A percentile compares a stretch with the other conserved stretches of the same genome.
These are phyloP conservation scores for Urtica urens DNA, from an alignment of 306 rosid genomes.

Conservation along the genomic window DNA sequence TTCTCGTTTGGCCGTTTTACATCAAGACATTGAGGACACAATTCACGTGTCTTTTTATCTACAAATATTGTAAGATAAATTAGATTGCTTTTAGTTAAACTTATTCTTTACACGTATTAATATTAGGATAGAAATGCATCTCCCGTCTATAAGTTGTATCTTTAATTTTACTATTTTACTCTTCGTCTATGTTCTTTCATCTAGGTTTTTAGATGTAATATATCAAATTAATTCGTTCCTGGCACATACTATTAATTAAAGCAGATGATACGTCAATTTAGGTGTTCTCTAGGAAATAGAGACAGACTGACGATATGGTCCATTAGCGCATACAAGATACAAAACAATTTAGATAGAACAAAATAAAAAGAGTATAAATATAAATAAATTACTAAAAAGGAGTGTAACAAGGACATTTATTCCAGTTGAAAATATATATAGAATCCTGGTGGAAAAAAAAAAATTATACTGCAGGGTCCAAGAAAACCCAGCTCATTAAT, in stretches of 20 bases:
- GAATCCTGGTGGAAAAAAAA: not conserved
- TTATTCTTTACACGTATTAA: not conserved
- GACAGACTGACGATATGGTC: not conserved
- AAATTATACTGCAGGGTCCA: not conserved
- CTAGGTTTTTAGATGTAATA: not conserved
- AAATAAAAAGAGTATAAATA: not conserved
- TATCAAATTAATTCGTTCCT: not conserved
- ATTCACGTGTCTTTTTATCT: not conserved
- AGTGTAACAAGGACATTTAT: not conserved
- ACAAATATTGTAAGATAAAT: no score
- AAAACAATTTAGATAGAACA: not conserved
- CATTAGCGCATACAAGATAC: no score
- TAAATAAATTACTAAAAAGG: not conserved
- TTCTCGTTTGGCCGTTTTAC: constrained; percentile 32
- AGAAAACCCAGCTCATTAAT: not conserved
- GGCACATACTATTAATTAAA: not conserved
- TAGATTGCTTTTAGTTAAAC: not conserved
- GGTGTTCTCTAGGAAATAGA: not conserved
- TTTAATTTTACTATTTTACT: not conserved
- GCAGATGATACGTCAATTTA: constrained; percentile 7
- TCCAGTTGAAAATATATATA: not conserved
- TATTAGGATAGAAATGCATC: no score
- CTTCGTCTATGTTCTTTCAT: not conserved
- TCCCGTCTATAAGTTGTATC: no score
- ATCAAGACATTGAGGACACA: constrained; percentile 25